These are phyloP conservation scores for Thermothielavioides terrestris DNA, from an alignment of 495 filamentous ascomycete genomes.

Conservation along the genomic window DNA sequence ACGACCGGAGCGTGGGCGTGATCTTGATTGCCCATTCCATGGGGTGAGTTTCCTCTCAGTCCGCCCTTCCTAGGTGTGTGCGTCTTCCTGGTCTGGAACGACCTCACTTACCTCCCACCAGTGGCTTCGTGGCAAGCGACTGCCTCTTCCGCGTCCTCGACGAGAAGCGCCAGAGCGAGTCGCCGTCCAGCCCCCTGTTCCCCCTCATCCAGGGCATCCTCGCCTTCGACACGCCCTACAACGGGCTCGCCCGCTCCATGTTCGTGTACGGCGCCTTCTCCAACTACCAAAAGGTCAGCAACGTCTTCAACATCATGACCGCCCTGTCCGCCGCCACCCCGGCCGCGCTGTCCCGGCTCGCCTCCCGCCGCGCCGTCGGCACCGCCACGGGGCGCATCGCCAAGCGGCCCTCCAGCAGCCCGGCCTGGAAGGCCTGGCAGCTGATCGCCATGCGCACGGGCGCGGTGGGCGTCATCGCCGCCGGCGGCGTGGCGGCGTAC, in stretches of 20 bases:
- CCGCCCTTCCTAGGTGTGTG: no score
- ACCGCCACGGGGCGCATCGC: constrained; percentile 38
- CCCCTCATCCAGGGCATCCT: constrained; percentile 71
- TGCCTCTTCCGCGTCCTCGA: constrained; percentile 52
- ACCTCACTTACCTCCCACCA: constrained; percentile 8
- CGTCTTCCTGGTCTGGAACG: no score
- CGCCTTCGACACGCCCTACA: constrained; percentile 89
- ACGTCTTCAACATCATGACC: constrained; percentile 66
- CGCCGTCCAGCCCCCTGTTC: constrained; percentile 41
- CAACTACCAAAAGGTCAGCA: constrained; percentile 70
- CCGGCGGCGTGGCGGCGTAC: constrained; percentile 81
- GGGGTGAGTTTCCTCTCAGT: constrained; percentile 43
- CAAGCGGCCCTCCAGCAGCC: constrained; percentile 17
- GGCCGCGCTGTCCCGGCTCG: constrained; percentile 41
- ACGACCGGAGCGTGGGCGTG: constrained; percentile 75
- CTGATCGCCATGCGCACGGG: constrained; percentile 78
- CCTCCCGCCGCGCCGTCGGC: constrained; percentile 24
- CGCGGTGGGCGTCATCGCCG: constrained; percentile 76
- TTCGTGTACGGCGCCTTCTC: constrained; percentile 86
- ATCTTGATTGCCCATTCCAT: constrained; percentile 88
- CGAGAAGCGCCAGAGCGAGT: constrained; percentile 24
- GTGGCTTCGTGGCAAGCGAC: constrained; percentile 85
- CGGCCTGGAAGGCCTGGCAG: constrained; percentile 60
- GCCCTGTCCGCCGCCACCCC: constrained; percentile 43
- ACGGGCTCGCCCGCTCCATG: constrained; percentile 81